These are phyloP conservation scores for Euphorbia schlechtendalii DNA, from an alignment of 441 rosid genomes.

Conservation along the genomic window DNA sequence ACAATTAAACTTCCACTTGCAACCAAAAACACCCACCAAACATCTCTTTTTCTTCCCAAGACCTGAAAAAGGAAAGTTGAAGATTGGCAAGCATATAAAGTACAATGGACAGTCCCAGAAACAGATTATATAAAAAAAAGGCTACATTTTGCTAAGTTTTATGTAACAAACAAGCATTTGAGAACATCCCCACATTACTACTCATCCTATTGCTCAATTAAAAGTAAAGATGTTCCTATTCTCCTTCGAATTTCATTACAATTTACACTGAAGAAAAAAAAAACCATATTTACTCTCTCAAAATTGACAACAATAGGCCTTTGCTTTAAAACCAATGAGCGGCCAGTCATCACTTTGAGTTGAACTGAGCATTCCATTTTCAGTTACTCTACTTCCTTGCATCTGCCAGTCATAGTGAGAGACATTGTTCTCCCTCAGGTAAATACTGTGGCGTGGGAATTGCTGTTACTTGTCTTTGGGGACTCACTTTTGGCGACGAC, in stretches of 20 bases:
- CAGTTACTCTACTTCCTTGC: background rate
- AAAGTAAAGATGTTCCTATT: conserved; percentile 28
- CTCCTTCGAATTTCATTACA: conserved; percentile 34
- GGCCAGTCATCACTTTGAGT: background rate
- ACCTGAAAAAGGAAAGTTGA: conserved; percentile 14
- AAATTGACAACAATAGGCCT: conserved; percentile 32
- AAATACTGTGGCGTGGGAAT: conserved; percentile 63
- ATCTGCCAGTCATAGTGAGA: conserved; percentile 45
- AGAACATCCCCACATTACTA: conserved; percentile 19
- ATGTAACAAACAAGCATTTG: conserved; percentile 20
- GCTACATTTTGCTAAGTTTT: conserved; percentile 28
- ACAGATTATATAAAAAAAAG: conserved; percentile 10
- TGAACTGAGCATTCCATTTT: conserved; percentile 16
- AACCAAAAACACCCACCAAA: background rate
- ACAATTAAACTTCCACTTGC: background rate
- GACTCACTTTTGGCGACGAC: conserved; percentile 25
- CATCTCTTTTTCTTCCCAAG: background rate
- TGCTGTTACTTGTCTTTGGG: conserved; percentile 62
- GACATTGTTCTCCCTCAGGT: conserved; percentile 84
- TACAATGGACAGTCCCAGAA: conserved; percentile 9
- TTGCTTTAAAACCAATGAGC: conserved; percentile 19
- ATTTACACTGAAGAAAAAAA: conserved; percentile 27
- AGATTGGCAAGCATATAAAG: background rate
- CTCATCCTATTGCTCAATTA: conserved; percentile 22
- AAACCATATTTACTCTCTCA: conserved; percentile 38